Evolutionary conservation across 139 green algal genomes (phyloP).

Genomic region (Astrephomene gubernaculifera): DNA sequence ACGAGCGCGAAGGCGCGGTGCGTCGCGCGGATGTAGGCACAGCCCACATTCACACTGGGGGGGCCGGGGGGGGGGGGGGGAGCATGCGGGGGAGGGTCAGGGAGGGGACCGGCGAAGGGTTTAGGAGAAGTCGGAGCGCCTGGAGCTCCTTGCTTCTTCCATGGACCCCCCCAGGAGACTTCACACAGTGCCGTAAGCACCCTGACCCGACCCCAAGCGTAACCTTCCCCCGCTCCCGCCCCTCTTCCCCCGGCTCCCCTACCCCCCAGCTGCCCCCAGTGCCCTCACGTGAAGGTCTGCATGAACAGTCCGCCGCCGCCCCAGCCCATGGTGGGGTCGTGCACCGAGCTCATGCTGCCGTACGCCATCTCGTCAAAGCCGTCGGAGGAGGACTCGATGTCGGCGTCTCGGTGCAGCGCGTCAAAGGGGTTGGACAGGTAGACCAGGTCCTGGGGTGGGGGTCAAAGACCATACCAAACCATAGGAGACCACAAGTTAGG

Average conservation of each 20-base stretch:
- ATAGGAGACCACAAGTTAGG: too few species aligned
- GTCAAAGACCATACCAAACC: too few species aligned
- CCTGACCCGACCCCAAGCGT: too few species aligned
- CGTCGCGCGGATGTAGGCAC: slow-evolving; percentile 43
- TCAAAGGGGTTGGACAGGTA: slow-evolving; percentile 53
- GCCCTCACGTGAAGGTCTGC: slow-evolving; percentile 64
- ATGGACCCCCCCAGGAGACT: too few species aligned
- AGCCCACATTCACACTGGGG: slow-evolving; percentile 63
- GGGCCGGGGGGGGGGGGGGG: not conserved
- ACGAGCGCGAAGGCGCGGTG: slow-evolving; percentile 40
- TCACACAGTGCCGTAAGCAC: too few species aligned
- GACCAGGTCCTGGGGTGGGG: slow-evolving; percentile 52
- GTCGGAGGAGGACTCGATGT: slow-evolving; percentile 65
- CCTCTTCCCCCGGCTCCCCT: too few species aligned
- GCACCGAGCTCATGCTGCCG: slow-evolving; percentile 47
- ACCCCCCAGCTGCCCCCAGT: too few species aligned
- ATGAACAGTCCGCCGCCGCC: slow-evolving; percentile 66
- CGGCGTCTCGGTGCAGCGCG: slow-evolving; percentile 52
- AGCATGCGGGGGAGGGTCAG: too few species aligned
- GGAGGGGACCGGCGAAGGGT: too few species aligned
- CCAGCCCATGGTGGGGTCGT: slow-evolving; percentile 66
- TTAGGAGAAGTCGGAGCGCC: too few species aligned
- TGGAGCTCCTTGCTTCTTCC: too few species aligned
- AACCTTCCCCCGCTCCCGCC: too few species aligned
- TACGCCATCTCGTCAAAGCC: slow-evolving; percentile 60